A percentile compares a stretch with the other conserved stretches of the same genome.
phyloP scores from a whole-genome alignment of 306 rosid species.

The Acacia crassicarpa region DNA sequence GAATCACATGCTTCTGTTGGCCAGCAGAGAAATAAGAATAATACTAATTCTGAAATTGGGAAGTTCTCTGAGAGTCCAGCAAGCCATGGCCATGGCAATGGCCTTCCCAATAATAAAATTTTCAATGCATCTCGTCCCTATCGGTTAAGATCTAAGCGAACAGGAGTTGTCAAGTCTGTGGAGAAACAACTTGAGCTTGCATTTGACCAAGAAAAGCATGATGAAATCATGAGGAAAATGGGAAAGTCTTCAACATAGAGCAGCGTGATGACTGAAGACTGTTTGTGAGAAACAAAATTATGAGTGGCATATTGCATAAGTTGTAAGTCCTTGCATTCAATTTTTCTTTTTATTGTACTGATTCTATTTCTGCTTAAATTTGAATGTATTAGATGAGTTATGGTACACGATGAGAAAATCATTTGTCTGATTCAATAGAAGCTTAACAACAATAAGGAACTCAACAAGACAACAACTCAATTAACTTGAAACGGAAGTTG shows the following conservation, averaged over 20 bases:
- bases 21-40: constrained; percentile 37
- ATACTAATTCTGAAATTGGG: constrained; percentile 44
- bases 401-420: background rate
- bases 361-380: constrained; percentile 23
- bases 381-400: background rate
- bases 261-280: constrained; percentile 38
- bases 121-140: constrained; percentile 94
- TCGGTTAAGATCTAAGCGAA: constrained; percentile 79
- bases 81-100: constrained; percentile 43
- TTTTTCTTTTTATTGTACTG: constrained; percentile 7
- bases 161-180: constrained; percentile 75
- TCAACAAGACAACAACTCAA: background rate
- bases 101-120: constrained; percentile 49
- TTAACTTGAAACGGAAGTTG: background rate
- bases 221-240: constrained; percentile 27
- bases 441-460: constrained; percentile 22
- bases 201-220: constrained; percentile 63
- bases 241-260: constrained; percentile 40
- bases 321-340: constrained; percentile 47
- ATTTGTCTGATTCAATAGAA: constrained; percentile 4
- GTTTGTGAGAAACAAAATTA: constrained; percentile 49
- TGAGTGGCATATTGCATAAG: constrained; percentile 48
- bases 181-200: constrained; percentile 87
- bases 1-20: constrained; percentile 46
- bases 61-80: constrained; percentile 50